Evolutionary conservation across 1,284 basidiomycete genomes (phyloP), one percentile per base, ranked within the genome.

Genomic region (Irpex sp.): DNA sequence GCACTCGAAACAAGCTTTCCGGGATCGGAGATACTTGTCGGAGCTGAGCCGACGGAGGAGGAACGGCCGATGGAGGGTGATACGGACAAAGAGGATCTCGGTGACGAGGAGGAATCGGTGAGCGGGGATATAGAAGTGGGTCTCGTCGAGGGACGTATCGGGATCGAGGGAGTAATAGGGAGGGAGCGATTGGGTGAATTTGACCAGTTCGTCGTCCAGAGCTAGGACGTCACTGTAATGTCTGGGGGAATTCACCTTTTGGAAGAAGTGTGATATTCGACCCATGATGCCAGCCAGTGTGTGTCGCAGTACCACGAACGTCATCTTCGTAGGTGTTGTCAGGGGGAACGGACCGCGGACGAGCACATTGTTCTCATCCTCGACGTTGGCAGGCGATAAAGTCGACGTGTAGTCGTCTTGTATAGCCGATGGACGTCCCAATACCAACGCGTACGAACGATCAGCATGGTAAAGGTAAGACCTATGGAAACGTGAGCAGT

Each of bases 381-480:
- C 91, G 35, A 94, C 81, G 68, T 98, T 97, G 14, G 87, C 84
- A 4, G 95, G 95, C 7, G 89, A 82, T 53, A 87, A 83, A 0
- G 90, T 91, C 57, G 91, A 93, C 14, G 90, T 91, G 71, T 93
- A 95, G 61, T 87, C 88, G 69, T 93, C 91, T 69, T 93, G 90
- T 62, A 95, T 94, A 16, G 89, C 88, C 62, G 92, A 90, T 3
- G 96, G 95, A 62, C 95, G 83, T 42, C 95, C 95, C 12, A 98
- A 80, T 7, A 94, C 91, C 66, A 98, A 80, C n/a, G 93, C 93
- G 72, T 93, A 93, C 2, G 92, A 93, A 53, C 93, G 86, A 74
- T 98, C 95, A 3, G 93, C 93, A 71, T 96, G 93, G 71, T 95
- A 96, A 4, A 97, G 80, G 72, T 96, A 94, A 9, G 93, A 91